Conservation (phyloP, 2,329 filamentous ascomycete species). For the Conoideocrella luteorostrata region DNA sequence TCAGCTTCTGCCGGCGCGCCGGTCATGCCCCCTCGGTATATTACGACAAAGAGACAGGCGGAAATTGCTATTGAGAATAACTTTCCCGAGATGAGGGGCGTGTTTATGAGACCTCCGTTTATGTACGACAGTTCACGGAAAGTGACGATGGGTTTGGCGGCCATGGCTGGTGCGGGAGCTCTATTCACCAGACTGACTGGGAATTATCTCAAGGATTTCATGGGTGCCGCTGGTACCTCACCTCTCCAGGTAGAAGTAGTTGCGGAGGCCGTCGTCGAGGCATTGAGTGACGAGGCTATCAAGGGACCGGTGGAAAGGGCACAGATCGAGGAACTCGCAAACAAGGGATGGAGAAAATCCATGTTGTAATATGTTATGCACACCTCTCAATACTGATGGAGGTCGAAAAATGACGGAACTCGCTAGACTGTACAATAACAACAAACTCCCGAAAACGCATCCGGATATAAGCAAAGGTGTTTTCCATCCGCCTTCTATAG, state of each 20-base stretch:
- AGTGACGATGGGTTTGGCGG: constrained; percentile 80
- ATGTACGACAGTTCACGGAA: constrained; percentile 79
- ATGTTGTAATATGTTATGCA: constrained; percentile 60
- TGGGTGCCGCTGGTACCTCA: constrained; percentile 79
- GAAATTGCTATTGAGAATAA: constrained; percentile 67
- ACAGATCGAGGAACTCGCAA: constrained; percentile 75
- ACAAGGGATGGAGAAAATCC: constrained; percentile 76
- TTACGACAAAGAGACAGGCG: constrained; percentile 85
- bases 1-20: constrained; percentile 84
- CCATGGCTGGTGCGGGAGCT: constrained; percentile 65
- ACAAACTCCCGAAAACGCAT: background rate
- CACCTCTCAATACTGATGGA: background rate
- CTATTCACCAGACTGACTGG: constrained; percentile 73
- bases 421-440: constrained; percentile 28
- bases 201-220: constrained; percentile 65
- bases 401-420: constrained; percentile 7
- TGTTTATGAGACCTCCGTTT: constrained; percentile 83
- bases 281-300: constrained; percentile 65
- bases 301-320: constrained; percentile 71
- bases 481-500: too few species aligned
- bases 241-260: constrained; percentile 83
- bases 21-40: constrained; percentile 77
- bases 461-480: constrained; percentile 11
- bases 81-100: constrained; percentile 67
- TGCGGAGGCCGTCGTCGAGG: constrained; percentile 84